Percentiles rank a stretch among this genome's conserved stretches.
Conservation (phyloP, 805 yeast species). For the Blastobotrys terrestris region DNA sequence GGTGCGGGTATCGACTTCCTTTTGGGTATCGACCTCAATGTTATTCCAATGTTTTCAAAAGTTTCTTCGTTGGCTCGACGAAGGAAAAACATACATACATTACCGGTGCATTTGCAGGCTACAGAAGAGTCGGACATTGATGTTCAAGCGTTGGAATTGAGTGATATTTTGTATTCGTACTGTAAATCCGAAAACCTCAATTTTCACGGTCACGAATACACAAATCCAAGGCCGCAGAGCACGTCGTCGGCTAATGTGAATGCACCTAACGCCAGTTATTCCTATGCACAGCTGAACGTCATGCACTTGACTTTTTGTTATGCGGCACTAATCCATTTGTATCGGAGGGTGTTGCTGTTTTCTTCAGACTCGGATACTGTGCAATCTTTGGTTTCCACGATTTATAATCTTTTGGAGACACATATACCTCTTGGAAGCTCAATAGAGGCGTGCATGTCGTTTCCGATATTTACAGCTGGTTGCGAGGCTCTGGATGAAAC, state of each 20-base stretch:
- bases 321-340: constrained; percentile 50
- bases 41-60: constrained; percentile 53
- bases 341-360: constrained; percentile 47
- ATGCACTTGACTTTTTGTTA: constrained; percentile 48
- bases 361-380: constrained; percentile 43
- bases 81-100: constrained; percentile 9
- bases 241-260: too few relatives aligned
- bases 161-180: constrained; percentile 12
- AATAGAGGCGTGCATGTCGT: constrained; percentile 50
- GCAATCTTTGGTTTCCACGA: constrained; percentile 41
- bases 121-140: constrained; percentile 34
- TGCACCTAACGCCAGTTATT: constrained; percentile 9
- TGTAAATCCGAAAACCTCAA: neutral
- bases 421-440: constrained; percentile 42
- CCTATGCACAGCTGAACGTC: constrained; percentile 32
- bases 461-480: constrained; percentile 53
- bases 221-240: too few relatives aligned
- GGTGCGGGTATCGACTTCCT: constrained; percentile 19
- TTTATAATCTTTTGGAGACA: constrained; percentile 33
- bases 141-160: constrained; percentile 24
- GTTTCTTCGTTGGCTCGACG: constrained; percentile 38
- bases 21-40: constrained; percentile 56
- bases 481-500: constrained; percentile 44
- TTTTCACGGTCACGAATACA: neutral
- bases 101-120: constrained; percentile 36